These are phyloP conservation scores for Rehmannia glutinosa DNA, from an alignment of 257 asterid genomes.

Conservation along the genomic window DNA sequence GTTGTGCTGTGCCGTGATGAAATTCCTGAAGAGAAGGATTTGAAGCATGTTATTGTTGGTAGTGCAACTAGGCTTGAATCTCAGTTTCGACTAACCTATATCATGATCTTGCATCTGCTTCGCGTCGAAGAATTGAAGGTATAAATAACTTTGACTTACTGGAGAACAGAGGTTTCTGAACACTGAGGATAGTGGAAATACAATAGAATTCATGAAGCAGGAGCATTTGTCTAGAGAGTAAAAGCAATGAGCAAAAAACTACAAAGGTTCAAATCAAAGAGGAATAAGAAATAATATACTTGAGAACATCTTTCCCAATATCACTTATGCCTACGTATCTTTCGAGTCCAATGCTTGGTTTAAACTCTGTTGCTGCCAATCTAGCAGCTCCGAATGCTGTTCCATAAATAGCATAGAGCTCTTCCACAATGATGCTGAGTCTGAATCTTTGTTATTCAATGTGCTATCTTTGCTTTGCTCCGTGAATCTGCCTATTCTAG, in stretches of 20 bases:
- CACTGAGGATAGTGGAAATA: not conserved
- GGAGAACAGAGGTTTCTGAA: slow-evolving; percentile 2
- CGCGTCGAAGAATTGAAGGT: slow-evolving; percentile 99
- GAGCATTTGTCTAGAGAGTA: slow-evolving; percentile 3
- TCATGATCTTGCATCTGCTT: slow-evolving; percentile 96
- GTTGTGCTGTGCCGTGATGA: slow-evolving; percentile 92
- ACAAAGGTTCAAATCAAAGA: not conserved
- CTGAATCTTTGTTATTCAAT: not conserved
- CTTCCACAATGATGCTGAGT: not conserved
- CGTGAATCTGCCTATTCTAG: slow-evolving; percentile 8
- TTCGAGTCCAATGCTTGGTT: not conserved
- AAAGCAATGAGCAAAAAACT: not conserved
- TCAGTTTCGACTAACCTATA: slow-evolving; percentile 95
- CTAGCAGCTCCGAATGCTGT: not conserved
- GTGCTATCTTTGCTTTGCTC: not conserved
- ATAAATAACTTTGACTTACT: slow-evolving; percentile 19
- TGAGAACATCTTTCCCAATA: not conserved
- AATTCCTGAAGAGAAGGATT: slow-evolving; percentile 77
- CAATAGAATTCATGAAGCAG: not conserved
- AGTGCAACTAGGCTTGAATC: slow-evolving; percentile 88
- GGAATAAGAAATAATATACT: not conserved
- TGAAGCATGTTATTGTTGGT: slow-evolving; percentile 80
- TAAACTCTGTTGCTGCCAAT: not conserved
- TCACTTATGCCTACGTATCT: not conserved
- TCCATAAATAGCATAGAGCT: slow-evolving; percentile 6